A percentile compares a stretch with the other conserved stretches of the same genome.
These are phyloP conservation scores for Metschnikowia anglica DNA, from an alignment of 805 yeast genomes.

Conservation along the genomic window DNA sequence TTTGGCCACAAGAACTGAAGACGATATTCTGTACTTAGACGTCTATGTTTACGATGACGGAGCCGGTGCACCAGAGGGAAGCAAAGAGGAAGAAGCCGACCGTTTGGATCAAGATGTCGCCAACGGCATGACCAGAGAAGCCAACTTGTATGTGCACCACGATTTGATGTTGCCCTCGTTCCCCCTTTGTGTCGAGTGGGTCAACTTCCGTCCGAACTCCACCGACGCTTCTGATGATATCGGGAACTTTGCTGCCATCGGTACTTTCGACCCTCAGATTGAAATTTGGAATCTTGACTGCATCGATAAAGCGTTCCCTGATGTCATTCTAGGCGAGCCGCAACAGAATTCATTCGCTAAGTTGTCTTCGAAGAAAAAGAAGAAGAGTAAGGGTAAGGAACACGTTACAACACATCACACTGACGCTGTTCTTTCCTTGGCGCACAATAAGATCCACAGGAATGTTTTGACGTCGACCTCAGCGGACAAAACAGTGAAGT, in stretches of 20 bases:
- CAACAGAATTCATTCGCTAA: slow-evolving; percentile 43
- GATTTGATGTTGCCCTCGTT: slow-evolving; percentile 96
- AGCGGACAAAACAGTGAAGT: slow-evolving; percentile 90
- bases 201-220: slow-evolving; percentile 64
- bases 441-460: slow-evolving; percentile 80
- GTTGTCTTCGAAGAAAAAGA: slow-evolving; percentile 43
- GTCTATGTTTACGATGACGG: slow-evolving; percentile 94
- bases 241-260: slow-evolving; percentile 94
- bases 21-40: slow-evolving; percentile 87
- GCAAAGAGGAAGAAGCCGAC: slow-evolving; percentile 67
- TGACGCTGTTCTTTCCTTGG: slow-evolving; percentile 86
- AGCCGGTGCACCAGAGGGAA: slow-evolving; percentile 74
- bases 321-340: slow-evolving; percentile 83
- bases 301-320: slow-evolving; percentile 92
- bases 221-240: slow-evolving; percentile 37
- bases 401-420: slow-evolving; percentile 79
- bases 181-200: slow-evolving; percentile 96
- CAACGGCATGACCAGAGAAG: slow-evolving; percentile 67
- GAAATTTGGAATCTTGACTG: slow-evolving; percentile 96
- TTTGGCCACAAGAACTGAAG: slow-evolving; percentile 92
- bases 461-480: slow-evolving; percentile 90
- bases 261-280: slow-evolving; percentile 96
- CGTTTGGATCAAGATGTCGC: slow-evolving; percentile 70
- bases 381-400: slow-evolving; percentile 47
- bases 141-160: slow-evolving; percentile 87